phyloP scores from a whole-genome alignment of 2,329 filamentous ascomycete species.

The Rhytidhysteron rufulum region DNA sequence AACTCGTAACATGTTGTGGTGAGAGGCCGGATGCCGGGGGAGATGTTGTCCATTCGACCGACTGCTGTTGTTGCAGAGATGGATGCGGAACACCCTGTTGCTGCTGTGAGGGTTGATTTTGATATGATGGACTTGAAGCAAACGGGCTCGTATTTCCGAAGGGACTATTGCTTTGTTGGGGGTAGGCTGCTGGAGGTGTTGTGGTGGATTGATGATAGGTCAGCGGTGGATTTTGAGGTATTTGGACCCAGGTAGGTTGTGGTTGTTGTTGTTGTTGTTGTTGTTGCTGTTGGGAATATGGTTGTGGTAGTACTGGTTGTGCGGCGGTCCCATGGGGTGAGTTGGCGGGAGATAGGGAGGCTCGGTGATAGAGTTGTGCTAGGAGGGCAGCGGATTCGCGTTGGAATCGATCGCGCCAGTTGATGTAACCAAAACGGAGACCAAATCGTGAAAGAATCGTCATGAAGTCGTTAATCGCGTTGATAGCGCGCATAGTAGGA shows the following conservation, averaged over 20 bases:
- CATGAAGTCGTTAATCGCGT: conserved; percentile 46
- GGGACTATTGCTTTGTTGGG: background rate
- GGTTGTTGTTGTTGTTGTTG: background rate
- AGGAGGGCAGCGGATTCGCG: conserved; percentile 40
- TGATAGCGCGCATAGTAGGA: conserved; percentile 39
- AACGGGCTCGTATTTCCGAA: background rate
- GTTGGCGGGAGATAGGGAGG: conserved; percentile 18
- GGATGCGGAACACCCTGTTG: too few species aligned
- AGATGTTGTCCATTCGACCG: too few species aligned
- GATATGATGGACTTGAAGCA: background rate
- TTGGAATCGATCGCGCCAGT: conserved; percentile 48
- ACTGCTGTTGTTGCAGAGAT: too few species aligned
- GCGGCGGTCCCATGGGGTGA: conserved; percentile 19
- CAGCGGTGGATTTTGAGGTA: background rate
- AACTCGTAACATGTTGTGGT: too few species aligned
- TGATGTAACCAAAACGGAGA: conserved; percentile 46
- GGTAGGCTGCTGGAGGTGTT: background rate
- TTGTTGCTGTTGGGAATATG: background rate
- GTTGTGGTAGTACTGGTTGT: conserved; percentile 1
- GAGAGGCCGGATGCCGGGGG: too few species aligned
- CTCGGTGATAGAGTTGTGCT: conserved; percentile 39
- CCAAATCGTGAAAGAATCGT: conserved; percentile 45
- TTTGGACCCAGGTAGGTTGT: background rate
- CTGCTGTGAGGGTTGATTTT: too few species aligned
- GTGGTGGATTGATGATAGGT: background rate